phyloP scores from a whole-genome alignment of 2,329 filamentous ascomycete species.

The Pseudogymnoascus sp. region DNA sequence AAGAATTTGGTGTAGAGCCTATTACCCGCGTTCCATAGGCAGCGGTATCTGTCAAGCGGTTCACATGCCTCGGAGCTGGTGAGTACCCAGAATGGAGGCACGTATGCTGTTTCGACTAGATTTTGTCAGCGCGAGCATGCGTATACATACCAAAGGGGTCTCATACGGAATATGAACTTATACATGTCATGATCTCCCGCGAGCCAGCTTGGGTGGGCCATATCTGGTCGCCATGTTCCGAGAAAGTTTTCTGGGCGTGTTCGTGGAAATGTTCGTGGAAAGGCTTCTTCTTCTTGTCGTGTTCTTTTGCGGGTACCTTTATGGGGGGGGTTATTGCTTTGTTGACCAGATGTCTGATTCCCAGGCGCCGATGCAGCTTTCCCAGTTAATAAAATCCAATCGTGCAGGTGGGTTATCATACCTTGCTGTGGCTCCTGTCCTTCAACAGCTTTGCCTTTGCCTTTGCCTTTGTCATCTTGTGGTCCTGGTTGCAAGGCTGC shows the following conservation, averaged over 20 bases:
- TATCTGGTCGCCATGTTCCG: neutral
- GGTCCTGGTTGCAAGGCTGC: neutral
- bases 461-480: neutral
- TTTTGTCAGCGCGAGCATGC: neutral
- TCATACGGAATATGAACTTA: neutral
- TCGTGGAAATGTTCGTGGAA: neutral
- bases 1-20: neutral
- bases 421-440: neutral
- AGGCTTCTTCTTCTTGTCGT: neutral
- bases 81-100: neutral
- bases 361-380: neutral
- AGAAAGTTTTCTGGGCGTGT: neutral
- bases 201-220: neutral
- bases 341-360: neutral
- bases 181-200: too few species aligned
- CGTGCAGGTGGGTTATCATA: neutral
- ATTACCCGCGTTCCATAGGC: neutral
- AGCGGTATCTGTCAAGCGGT: neutral
- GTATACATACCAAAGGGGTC: neutral
- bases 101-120: neutral
- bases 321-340: neutral
- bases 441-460: neutral
- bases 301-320: neutral
- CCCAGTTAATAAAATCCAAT: neutral
- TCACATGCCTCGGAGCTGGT: neutral